phyloP scores from a whole-genome alignment of 2,329 filamentous ascomycete species.

The Trichoderma atroviride region DNA sequence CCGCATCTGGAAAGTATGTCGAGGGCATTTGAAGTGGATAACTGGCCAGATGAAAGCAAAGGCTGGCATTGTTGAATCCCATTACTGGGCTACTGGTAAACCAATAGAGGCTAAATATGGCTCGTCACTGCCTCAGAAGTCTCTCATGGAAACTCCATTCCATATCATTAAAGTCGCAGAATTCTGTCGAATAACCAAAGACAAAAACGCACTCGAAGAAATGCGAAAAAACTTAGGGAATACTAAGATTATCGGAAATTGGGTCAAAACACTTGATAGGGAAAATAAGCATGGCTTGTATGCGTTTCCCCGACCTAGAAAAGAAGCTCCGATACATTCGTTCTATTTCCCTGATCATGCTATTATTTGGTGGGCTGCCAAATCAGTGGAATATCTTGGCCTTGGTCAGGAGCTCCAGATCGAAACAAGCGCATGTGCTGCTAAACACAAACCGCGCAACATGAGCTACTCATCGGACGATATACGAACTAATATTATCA shows the following conservation, averaged over 20 bases:
- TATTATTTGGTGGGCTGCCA: not conserved
- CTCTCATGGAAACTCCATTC: not conserved
- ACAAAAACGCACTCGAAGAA: not conserved
- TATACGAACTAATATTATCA: not conserved
- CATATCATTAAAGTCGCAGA: not conserved
- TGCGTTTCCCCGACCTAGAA: not conserved
- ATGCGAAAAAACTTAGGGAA: accelerated
- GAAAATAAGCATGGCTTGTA: not conserved
- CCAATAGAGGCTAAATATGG: not conserved
- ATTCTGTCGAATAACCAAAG: not conserved
- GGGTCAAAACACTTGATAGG: not conserved
- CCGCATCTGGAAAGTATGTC: not conserved
- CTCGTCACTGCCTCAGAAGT: not conserved
- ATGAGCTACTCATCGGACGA: not conserved
- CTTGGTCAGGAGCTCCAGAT: not conserved
- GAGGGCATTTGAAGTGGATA: not conserved
- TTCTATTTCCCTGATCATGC: not conserved
- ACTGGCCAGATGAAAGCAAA: not conserved
- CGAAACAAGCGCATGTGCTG: not conserved
- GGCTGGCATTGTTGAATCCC: not conserved
- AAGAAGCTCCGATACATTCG: not conserved
- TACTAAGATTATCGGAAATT: not conserved
- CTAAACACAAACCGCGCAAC: not conserved
- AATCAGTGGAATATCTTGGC: not conserved
- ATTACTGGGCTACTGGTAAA: not conserved